Base-by-base conservation (phyloP, 257 asterid genomes). In the Sherardia arvensis region DNA sequence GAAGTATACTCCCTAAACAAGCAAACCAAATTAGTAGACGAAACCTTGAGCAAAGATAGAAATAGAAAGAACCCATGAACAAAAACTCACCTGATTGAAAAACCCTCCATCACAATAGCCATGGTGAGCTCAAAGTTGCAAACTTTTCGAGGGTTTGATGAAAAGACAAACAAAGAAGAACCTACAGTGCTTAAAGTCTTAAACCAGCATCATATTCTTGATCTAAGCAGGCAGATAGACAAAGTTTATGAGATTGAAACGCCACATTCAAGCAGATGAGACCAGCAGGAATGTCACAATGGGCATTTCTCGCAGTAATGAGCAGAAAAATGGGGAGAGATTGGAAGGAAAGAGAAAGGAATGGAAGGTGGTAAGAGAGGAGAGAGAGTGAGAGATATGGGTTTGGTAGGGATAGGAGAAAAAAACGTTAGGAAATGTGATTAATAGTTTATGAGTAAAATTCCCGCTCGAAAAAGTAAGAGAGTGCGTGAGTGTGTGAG, bases 1-100 rank as follows among this genome's bases (percentile, higher is more conserved):
- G 87, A 78, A 12, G 77, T 70, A 69, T 81, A 85, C 80, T 81
- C 94, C 53, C 96, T 87, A 54, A 32, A 78, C 38, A 53, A 65
- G 64, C 1, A 25, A 49, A 54, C 15, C 33, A 65, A 22, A 40
- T 34, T 43, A 59, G 12, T 10, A 51, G 26, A 32, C 61, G 22
- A 4, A 62, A 61, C 60, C 17, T 63, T 67, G 61, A 45, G 51
- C 56, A 48, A 30, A 68, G 69, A 47, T 43, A 40, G 53, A 43
- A 60, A 49, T 4, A 20, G 7, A 61, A 7, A n/a, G 25, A 71
- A 48, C 34, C 56, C 66, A 49, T 0, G 8, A 27, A 61, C 20
- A 45, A 32, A 36, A 64, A 80, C 85, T 75, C 49, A 76, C 79
- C 80, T 71, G 74, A 85, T 81, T 30, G 86, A 83, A 65, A 83